Conservation (phyloP, 306 rosid genomes). For the Vachellia pachyceras region DNA sequence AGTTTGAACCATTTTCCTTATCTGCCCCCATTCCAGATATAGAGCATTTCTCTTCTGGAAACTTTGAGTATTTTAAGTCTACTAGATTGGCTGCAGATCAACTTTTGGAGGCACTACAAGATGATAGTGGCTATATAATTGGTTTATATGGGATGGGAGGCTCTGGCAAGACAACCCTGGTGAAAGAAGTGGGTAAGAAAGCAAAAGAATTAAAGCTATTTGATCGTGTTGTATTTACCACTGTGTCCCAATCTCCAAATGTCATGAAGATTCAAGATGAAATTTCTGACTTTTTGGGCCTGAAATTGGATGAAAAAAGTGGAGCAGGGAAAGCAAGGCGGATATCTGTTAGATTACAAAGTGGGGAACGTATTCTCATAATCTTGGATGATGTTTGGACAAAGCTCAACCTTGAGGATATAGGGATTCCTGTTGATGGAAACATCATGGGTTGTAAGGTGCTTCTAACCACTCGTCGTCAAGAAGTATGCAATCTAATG, state of each 20-base stretch:
- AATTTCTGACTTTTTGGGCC: conserved; percentile 10
- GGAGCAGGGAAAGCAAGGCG: conserved; percentile 25
- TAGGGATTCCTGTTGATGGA: conserved; percentile 22
- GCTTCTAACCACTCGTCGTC: conserved; percentile 23
- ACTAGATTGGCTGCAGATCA: conserved; percentile 18
- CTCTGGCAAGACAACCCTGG: conserved; percentile 25
- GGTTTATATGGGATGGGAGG: conserved; percentile 29
- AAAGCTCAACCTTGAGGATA: conserved; percentile 25
- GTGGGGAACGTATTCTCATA: conserved; percentile 19
- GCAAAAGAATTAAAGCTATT: conserved; percentile 11
- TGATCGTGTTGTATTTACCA: conserved; percentile 16
- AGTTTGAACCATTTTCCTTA: conserved; percentile 18
- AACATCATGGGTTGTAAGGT: conserved; percentile 18
- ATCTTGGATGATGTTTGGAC: conserved; percentile 26
- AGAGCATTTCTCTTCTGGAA: conserved; percentile 19
- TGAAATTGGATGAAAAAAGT: conserved; percentile 16
- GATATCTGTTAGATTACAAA: conserved; percentile 10
- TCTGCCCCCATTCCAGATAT: conserved; percentile 22
- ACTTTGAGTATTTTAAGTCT: conserved; percentile 17
- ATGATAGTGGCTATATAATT: conserved; percentile 8
- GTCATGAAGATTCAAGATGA: conserved; percentile 16
- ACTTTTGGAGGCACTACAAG: conserved; percentile 17
- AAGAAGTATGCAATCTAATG: conserved; percentile 6
- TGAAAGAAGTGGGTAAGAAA: conserved; percentile 25
- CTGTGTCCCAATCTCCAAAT: conserved; percentile 13